phyloP scores from a whole-genome alignment of 306 rosid species.

The Corylus avellana region DNA sequence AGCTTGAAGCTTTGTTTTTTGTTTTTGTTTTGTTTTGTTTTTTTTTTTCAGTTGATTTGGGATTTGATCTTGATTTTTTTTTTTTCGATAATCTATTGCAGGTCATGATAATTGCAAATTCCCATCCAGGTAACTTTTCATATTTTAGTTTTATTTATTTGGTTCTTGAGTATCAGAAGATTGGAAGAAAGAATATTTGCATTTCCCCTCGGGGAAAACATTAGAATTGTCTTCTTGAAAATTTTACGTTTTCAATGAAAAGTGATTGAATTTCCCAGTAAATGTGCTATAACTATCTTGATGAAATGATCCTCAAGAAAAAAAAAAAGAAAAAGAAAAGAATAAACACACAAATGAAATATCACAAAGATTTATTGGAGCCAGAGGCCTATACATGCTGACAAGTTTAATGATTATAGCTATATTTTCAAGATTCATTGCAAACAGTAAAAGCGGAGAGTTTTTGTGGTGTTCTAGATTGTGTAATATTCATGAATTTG shows the following conservation, averaged over 20 bases:
- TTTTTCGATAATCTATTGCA: conserved; percentile 33
- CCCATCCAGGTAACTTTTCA: conserved; percentile 67
- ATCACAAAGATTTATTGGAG: neutral
- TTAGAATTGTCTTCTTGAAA: too few relatives aligned
- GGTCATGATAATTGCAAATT: conserved; percentile 79
- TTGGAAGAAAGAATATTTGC: neutral
- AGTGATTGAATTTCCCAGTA: neutral
- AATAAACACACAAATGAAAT: neutral
- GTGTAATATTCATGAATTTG: neutral
- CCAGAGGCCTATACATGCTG: neutral
- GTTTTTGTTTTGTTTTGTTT: neutral
- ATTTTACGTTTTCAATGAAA: neutral
- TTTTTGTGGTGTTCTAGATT: neutral
- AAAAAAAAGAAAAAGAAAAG: neutral
- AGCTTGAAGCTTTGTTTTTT: neutral
- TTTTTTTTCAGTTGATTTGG: neutral
- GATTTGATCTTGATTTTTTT: neutral
- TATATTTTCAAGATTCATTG: neutral
- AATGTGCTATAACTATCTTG: neutral
- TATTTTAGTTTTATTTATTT: neutral
- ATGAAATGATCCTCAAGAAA: neutral
- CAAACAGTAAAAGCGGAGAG: neutral
- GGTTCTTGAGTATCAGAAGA: neutral
- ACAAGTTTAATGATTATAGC: neutral
- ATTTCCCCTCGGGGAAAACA: too few relatives aligned